Evolutionary conservation across 2,329 filamentous ascomycete genomes (phyloP).

Genomic region (Pyricularia grisea): DNA sequence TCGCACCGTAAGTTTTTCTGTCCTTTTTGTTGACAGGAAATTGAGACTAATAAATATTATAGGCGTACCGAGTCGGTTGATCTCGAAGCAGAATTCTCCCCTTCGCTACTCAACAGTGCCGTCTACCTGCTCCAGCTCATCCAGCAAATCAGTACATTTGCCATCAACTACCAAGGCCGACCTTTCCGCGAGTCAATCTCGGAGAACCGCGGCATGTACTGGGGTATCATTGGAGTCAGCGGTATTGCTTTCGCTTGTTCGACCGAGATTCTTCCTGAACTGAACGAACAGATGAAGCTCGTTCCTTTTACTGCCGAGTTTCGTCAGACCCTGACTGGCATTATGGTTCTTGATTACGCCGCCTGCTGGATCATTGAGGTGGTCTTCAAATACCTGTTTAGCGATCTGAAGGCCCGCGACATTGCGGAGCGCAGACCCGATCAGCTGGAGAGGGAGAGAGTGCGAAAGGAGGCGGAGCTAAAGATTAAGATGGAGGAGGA

Average conservation of each 20-base stretch:
- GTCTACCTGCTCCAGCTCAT: slow-evolving; percentile 97
- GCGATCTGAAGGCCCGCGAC: slow-evolving; percentile 86
- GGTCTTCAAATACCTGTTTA: slow-evolving; percentile 74
- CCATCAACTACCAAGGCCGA: slow-evolving; percentile 97
- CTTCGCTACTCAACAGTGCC: slow-evolving; percentile 89
- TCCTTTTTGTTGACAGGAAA: neutral
- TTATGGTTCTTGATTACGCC: slow-evolving; percentile 82
- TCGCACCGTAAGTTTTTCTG: slow-evolving; percentile 66
- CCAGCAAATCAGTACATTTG: slow-evolving; percentile 97
- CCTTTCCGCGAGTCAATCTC: slow-evolving; percentile 94
- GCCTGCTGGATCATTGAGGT: slow-evolving; percentile 86
- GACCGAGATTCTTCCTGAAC: slow-evolving; percentile 88
- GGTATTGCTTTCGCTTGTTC: slow-evolving; percentile 89
- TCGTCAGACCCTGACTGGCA: slow-evolving; percentile 71
- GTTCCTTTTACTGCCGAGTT: slow-evolving; percentile 96
- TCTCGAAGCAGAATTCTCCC: slow-evolving; percentile 88
- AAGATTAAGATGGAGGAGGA: slow-evolving; percentile 37
- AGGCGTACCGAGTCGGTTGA: slow-evolving; percentile 58
- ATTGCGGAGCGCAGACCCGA: slow-evolving; percentile 82
- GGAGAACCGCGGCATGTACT: slow-evolving; percentile 98
- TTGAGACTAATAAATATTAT: neutral
- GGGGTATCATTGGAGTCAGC: slow-evolving; percentile 82
- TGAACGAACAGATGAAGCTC: slow-evolving; percentile 87
- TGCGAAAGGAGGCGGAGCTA: slow-evolving; percentile 53
- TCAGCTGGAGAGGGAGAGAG: slow-evolving; percentile 69